Base-by-base conservation (phyloP, 2,329 filamentous ascomycete species). In the Chaetomiaceae sp. region DNA sequence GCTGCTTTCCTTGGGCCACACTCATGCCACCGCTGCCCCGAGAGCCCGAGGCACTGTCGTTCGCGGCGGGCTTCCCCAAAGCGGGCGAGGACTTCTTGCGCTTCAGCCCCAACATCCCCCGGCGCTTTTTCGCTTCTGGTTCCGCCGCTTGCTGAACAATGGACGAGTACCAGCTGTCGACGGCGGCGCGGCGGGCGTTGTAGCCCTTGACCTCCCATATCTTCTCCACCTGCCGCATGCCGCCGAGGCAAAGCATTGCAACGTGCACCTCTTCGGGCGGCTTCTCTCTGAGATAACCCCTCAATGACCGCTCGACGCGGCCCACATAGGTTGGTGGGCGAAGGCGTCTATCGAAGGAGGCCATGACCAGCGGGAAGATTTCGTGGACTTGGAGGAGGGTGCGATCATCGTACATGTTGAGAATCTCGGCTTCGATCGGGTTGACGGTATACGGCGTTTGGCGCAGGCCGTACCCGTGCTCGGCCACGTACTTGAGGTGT, bases 191-290 rank as follows among this genome's bases (percentile, higher is more conserved):
- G 29, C 83, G 74, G 47, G 72, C 73, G 63, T 83, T 85, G 66
- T 86, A 86, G 1, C 82, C 81, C 62, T 84, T 84, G 36, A 83
- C 81, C 63, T 85, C 81, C 83, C 83, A 86, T 33, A 86, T 75
- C 40, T 77, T 73, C 60, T 85, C 80, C 1, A 84, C 81, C 62
- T 85, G 80, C 8, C 82, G 75, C 51, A 86, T 68, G 2, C 83
- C 83, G 31, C 83, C 83, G 11, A 85, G 70, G 39, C 77, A 80
- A 9, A 86, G 63, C 12, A 84, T 78, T 3, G 83, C 78, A 9
- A 78, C 77, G 58, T 85, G 83, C 0, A 85, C 73, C 40, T 85
- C 81, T 53, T 85, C 82, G 1, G 81, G 67, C 0, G 83, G 83
- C 60, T 79, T 79, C 57, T 85, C 83, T 58, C 80, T 77, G 4